Percentiles rank a stretch among this genome's conserved stretches.
phyloP scores from a whole-genome alignment of 805 yeast genomes.

The Deakozyma indianensis region DNA sequence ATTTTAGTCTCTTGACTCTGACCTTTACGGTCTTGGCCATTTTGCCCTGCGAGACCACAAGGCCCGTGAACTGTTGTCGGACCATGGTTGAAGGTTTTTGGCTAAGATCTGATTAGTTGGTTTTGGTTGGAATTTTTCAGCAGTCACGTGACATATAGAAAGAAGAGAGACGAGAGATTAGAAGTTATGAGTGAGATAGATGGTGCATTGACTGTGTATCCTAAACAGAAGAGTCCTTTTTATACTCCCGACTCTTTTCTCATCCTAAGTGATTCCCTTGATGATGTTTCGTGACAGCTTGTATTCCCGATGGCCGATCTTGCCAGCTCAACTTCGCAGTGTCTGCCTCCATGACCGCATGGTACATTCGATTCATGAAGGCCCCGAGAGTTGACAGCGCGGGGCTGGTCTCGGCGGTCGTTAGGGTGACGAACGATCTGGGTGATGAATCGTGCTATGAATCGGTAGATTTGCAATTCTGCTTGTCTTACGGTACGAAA shows the following conservation, averaged over 20 bases:
- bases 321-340: no score
- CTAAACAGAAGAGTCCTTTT: no score
- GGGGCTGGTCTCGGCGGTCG: constrained; percentile 6
- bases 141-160: no score
- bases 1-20: constrained; percentile 63
- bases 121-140: constrained; percentile 12
- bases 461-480: constrained; percentile 7
- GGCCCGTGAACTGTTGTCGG: constrained; percentile 79
- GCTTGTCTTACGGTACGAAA: constrained; percentile 7
- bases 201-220: no score
- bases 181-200: no score
- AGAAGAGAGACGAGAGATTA: no score
- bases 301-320: no score
- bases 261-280: no score
- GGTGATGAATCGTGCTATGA: constrained; percentile 28
- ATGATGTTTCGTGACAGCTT: no score
- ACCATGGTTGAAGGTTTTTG: constrained; percentile 37
- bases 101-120: background rate
- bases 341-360: constrained; percentile 3
- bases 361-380: constrained; percentile 21
- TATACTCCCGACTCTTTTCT: no score
- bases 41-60: constrained; percentile 90
- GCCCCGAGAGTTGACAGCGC: constrained; percentile 11
- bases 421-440: constrained; percentile 25
- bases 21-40: constrained; percentile 94